Evolutionary conservation across 768 basidiomycete species (phyloP).

Genomic region (Lentinus brumalis): DNA sequence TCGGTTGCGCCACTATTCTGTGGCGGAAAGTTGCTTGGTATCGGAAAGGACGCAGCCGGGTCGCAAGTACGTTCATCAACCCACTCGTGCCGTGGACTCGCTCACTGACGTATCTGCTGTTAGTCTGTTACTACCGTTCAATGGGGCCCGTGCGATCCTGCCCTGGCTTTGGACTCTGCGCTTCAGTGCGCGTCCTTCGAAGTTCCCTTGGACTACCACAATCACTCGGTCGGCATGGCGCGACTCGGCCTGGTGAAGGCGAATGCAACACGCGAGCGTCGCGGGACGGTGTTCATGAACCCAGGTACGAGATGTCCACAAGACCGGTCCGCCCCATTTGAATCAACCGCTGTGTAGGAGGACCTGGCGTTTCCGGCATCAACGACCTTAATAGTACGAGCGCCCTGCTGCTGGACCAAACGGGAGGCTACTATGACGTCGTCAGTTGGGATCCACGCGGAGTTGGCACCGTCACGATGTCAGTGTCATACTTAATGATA

Average conservation of each 20-base stretch:
- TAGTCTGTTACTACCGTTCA: not conserved
- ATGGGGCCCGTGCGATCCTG: conserved; percentile 6
- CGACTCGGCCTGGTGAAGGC: not conserved
- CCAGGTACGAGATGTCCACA: not conserved
- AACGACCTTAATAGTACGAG: not conserved
- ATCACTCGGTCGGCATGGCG: not conserved
- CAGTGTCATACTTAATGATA: not conserved
- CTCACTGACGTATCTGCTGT: too few species aligned
- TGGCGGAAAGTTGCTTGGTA: too few species aligned
- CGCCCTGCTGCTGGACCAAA: not conserved
- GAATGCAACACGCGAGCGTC: not conserved
- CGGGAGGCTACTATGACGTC: conserved; percentile 11
- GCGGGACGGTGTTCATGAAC: not conserved
- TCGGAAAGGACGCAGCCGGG: too few species aligned
- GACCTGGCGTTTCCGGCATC: conserved; percentile 9
- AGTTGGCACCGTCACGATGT: conserved; percentile 10
- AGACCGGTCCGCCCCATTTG: too few species aligned
- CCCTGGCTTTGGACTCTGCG: not conserved
- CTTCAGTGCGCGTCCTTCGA: conserved; percentile 8
- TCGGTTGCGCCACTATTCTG: too few species aligned
- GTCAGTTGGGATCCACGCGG: conserved; percentile 19
- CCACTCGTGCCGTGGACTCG: too few species aligned
- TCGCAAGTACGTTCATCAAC: too few species aligned
- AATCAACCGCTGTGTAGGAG: not conserved
- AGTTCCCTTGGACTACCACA: conserved; percentile 11